Conservation (phyloP, 371 early-diverging fungal genomes). For the Chytridium lagenaria region DNA sequence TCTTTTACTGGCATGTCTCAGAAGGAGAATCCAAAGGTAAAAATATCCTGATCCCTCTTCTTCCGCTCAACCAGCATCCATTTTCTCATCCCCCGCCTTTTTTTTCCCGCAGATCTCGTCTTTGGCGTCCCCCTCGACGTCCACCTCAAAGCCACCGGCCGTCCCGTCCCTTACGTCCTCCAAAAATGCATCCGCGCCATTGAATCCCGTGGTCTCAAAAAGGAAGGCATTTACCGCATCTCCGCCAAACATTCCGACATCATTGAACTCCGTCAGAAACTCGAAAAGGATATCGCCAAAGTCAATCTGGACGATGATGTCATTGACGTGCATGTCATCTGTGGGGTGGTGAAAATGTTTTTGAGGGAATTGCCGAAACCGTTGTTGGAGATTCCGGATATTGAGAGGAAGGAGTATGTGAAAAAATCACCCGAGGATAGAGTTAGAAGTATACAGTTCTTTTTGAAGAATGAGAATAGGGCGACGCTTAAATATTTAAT, state of each 20-base stretch:
- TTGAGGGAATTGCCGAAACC: slow-evolving; percentile 45
- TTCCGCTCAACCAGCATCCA: not conserved
- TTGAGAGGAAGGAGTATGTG: slow-evolving; percentile 9
- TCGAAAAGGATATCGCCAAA: slow-evolving; percentile 46
- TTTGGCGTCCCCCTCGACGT: slow-evolving; percentile 17
- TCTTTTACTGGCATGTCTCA: not conserved
- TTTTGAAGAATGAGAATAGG: slow-evolving; percentile 6
- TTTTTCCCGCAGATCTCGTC: not conserved
- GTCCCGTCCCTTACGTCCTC: not conserved
- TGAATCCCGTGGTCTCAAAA: slow-evolving; percentile 21
- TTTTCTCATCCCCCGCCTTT: not conserved
- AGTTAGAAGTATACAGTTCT: slow-evolving; percentile 1
- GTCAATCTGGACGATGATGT: slow-evolving; percentile 22
- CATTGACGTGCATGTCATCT: slow-evolving; percentile 48
- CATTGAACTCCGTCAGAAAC: slow-evolving; percentile 32
- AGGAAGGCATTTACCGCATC: slow-evolving; percentile 56
- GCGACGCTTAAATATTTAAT: slow-evolving; percentile 10
- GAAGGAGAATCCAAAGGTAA: slow-evolving; percentile 11
- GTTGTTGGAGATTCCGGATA: slow-evolving; percentile 23
- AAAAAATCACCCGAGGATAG: slow-evolving; percentile 6
- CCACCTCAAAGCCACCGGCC: not conserved
- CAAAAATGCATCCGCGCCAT: slow-evolving; percentile 12
- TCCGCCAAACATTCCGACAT: slow-evolving; percentile 48
- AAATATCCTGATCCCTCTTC: too few species aligned
- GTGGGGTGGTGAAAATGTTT: slow-evolving; percentile 50